Evolutionary conservation across 2,329 filamentous ascomycete genomes (phyloP), one percentile per base, ranked within the genome.

Genomic region (Ascochyta viciae-villosae): DNA sequence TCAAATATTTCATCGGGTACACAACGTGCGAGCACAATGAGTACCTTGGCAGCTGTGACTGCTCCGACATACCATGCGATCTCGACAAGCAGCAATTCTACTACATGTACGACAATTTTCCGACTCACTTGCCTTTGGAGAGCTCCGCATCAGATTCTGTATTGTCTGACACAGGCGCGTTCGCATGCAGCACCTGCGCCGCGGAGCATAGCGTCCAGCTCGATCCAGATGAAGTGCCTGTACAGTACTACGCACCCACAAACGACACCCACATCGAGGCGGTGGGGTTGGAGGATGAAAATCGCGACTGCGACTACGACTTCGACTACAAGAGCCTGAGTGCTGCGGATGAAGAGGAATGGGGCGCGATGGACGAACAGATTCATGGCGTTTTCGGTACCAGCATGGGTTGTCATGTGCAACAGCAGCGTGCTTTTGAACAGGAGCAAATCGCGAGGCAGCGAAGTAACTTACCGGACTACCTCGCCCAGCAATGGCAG

Each of bases 11-110:
- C 10, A 13, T 57, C 15, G 6, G 23, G 3, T 12, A 48, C 26
- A 23, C 37, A 5, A 6, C 22, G n/a, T 57, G 54, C 16, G 27
- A 44, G 24, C 54, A 57, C 22, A 33, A 51, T 26, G 48, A 51
- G 23, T 57, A 57, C 13, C 42, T 57, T 12, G 54, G 54, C 43
- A 52, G 48, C 34, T 38, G 51, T 13, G 43, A 57, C 31, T 57
- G 54, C 54, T 19, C 24, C 7, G 13, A 19, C 1, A 46, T 8
- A 9, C 54, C 43, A 12, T 57, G 54, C 34, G 38, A 43, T 15
- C 38, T 51, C 38, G 22, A 34, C 38, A 27, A 2, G 24, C 54
- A 51, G n/a, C 54, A 51, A 9, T 51, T 52, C 16, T 34, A 52
- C 31, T 44, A 48, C 33, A 6, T 57, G 8, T 19, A 40, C 10